These are phyloP conservation scores for Cardiospermum halicacabum DNA, from an alignment of 345 rosid species.

Conservation along the genomic window DNA sequence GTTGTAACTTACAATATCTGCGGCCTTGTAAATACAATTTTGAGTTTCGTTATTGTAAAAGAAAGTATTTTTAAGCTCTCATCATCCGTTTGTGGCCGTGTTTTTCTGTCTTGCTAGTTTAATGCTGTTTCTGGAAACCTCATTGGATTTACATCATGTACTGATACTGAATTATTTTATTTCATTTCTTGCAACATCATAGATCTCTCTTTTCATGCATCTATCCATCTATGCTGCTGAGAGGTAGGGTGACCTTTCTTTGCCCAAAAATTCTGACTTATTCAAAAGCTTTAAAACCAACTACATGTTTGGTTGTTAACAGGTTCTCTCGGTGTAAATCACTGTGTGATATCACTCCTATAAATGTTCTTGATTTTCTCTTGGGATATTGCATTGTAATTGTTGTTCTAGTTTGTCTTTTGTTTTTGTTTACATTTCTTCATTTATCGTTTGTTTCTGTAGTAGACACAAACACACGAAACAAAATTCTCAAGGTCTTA, in stretches of 20 bases:
- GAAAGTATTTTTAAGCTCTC: background rate
- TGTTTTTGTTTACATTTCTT: too few relatives aligned
- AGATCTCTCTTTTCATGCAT: slow-evolving; percentile 41
- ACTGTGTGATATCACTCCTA: too few relatives aligned
- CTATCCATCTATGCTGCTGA: slow-evolving; percentile 48
- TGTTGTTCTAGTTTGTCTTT: too few relatives aligned
- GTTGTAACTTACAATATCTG: background rate
- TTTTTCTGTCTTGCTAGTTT: background rate
- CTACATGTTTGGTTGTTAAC: too few relatives aligned
- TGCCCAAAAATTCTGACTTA: slow-evolving; percentile 44
- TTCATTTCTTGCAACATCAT: slow-evolving; percentile 18
- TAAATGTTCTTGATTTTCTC: too few relatives aligned
- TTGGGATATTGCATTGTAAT: too few relatives aligned
- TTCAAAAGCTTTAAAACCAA: slow-evolving; percentile 47
- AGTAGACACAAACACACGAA: too few relatives aligned
- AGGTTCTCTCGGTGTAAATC: too few relatives aligned
- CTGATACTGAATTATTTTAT: background rate
- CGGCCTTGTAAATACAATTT: background rate
- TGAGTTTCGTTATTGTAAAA: background rate
- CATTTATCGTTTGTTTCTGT: too few relatives aligned
- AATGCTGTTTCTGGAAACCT: background rate
- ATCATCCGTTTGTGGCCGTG: background rate
- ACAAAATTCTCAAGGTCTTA: too few relatives aligned
- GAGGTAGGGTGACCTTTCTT: slow-evolving; percentile 43
- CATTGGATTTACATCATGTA: background rate